Percentiles rank a stretch among this genome's conserved stretches.
phyloP scores from a whole-genome alignment of 1,284 basidiomycete genomes.

The Malassezia arunalokei region DNA sequence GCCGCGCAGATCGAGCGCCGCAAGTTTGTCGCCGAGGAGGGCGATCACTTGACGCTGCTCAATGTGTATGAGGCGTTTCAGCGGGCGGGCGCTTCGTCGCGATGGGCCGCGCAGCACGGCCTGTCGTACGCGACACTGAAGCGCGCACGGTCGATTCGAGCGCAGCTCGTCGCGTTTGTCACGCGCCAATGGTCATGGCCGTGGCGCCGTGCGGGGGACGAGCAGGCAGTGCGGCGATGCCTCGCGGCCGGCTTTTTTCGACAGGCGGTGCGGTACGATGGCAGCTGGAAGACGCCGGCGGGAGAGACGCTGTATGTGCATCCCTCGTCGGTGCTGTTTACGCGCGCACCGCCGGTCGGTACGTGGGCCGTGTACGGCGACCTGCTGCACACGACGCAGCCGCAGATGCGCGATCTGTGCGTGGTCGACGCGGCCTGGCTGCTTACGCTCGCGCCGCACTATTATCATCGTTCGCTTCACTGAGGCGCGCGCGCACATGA shows the following conservation, averaged over 20 bases:
- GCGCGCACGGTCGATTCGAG: constrained; percentile 76
- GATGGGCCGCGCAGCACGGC: constrained; percentile 84
- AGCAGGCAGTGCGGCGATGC: constrained; percentile 64
- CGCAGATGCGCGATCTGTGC: constrained; percentile 53
- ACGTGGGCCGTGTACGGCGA: constrained; percentile 86
- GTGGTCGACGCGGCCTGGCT: constrained; percentile 49
- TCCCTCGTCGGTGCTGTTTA: constrained; percentile 87
- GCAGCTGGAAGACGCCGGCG: constrained; percentile 74
- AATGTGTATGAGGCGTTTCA: constrained; percentile 88
- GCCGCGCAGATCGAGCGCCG: constrained; percentile 62
- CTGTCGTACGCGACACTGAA: constrained; percentile 85
- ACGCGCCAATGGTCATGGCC: constrained; percentile 44
- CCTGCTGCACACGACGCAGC: constrained; percentile 87
- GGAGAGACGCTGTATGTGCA: constrained; percentile 64
- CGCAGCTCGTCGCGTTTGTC: constrained; percentile 84
- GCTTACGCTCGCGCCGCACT: constrained; percentile 47
- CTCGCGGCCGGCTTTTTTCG: constrained; percentile 85
- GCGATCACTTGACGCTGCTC: constrained; percentile 79
- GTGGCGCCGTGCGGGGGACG: constrained; percentile 47
- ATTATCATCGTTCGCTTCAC: neutral
- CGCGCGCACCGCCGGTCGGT: constrained; percentile 69
- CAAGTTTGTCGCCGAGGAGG: constrained; percentile 94
- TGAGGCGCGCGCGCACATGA: constrained; percentile 4
- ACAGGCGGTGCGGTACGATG: constrained; percentile 84
- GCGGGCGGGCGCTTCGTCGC: constrained; percentile 63